Evolutionary conservation across 176 grass and related monocot species (phyloP), one percentile per base, ranked within the genome.

Genomic region (Oryza punctata): DNA sequence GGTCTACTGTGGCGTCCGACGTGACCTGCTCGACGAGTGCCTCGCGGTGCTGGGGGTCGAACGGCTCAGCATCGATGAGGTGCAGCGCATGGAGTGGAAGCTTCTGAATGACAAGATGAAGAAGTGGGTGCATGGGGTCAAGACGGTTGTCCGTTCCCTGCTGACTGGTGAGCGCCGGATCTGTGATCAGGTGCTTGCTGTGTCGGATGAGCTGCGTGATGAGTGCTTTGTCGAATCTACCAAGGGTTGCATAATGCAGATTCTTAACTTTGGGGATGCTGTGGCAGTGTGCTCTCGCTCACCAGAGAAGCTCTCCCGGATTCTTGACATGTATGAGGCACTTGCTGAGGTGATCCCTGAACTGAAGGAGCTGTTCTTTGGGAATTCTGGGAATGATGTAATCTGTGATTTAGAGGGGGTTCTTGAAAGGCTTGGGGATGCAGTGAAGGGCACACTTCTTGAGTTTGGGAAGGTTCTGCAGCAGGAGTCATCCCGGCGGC

Each of bases 271-370:
- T 80, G 96, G 89, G 19, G 96, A 94, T 72, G 96, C 96, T 0
- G 92, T 98, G 38, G 85, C 91, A 12, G 94, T 98, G 82, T 93
- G 91, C 59, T 75, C 78, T 21, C 85, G 96, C 3, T 94, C 96
- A 2, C 83, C 93, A 0, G 96, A 98, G 91, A 98, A 98, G 80
- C 91, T 98, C 57, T 95, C 94, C 59, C 81, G 91, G 23, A 92
- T 98, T 23, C 82, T 98, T 43, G 93, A 95, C 75, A 98, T 98
- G 96, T 95, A 95, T 29, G 96, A 98, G 82, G 96, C 90, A 2
- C 87, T 98, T 25, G 86, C 80, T 26, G 96, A 98, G 73, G 93
- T 94, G 18, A 90, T 98, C 41, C 96, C 91, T 27, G 89, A 98
- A 35, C 78, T 95, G 14, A 88, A 84, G 77, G 90, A 89, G 16